Conservation (phyloP, 441 rosid genomes). For the Populus tomentosa region DNA sequence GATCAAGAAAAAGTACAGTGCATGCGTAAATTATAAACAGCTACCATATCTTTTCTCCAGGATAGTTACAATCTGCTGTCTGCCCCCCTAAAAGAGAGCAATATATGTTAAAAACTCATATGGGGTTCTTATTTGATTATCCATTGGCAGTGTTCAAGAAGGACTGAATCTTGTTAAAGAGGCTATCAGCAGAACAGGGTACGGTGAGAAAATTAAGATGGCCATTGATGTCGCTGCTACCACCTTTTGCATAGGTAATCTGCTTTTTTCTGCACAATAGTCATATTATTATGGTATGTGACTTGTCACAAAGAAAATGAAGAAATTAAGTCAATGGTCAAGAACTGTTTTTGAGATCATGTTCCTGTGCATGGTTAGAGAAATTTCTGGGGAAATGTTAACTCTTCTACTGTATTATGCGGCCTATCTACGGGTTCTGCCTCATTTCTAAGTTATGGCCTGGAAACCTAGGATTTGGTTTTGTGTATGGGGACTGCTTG, state of each 20-base stretch:
- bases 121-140: not conserved
- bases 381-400: not conserved
- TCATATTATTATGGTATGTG: conserved; percentile 2
- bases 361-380: not conserved
- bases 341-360: conserved; percentile 11
- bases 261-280: conserved; percentile 15
- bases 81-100: not conserved
- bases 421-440: not conserved
- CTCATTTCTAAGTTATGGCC: not conserved
- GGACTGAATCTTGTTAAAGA: conserved; percentile 91
- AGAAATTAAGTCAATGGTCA: not conserved
- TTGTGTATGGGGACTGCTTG: not conserved
- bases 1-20: not conserved
- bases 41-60: not conserved
- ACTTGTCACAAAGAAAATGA: not conserved
- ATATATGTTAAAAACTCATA: not conserved
- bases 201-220: conserved; percentile 78
- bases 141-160: conserved; percentile 69
- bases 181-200: conserved; percentile 90
- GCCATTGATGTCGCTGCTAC: conserved; percentile 88
- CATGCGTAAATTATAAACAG: not conserved
- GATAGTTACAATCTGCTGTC: not conserved
- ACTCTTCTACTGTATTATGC: not conserved
- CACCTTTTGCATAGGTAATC: conserved; percentile 79
- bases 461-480: not conserved